These are phyloP conservation scores for Sporothrix mexicana DNA, from an alignment of 2,329 filamentous ascomycete genomes.

Conservation along the genomic window DNA sequence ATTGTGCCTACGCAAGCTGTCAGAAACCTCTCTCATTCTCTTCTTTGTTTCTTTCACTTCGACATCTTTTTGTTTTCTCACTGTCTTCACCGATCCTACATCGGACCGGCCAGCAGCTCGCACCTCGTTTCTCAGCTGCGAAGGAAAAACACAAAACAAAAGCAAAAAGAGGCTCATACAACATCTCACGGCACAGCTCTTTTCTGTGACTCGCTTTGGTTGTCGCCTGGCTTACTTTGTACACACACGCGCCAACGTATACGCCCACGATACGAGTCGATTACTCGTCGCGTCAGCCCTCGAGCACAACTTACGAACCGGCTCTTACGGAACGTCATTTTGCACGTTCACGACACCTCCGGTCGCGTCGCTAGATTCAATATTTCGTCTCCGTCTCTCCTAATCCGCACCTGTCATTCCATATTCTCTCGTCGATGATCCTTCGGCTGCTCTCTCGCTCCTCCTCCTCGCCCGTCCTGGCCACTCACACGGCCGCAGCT, in stretches of 20 bases:
- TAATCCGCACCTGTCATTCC: not conserved
- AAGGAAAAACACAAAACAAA: not conserved
- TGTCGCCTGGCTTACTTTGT: not conserved
- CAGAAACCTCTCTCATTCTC: not conserved
- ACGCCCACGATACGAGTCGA: conserved; percentile 4
- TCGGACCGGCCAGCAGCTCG: conserved; percentile 15
- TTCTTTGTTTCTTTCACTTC: not conserved
- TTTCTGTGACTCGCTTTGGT: not conserved
- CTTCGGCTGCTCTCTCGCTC: not conserved
- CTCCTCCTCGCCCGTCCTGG: conserved; percentile 6
- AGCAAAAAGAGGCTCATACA: conserved; percentile 3
- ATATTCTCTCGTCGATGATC: conserved; percentile 15
- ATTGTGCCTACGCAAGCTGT: not conserved
- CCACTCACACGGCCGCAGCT: conserved; percentile 5
- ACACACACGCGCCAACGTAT: not conserved
- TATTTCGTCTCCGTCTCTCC: not conserved
- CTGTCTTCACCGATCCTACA: conserved; percentile 12
- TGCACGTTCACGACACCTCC: not conserved
- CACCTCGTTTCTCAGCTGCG: not conserved
- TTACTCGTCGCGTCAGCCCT: not conserved
- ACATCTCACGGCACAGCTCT: not conserved
- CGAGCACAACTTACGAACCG: not conserved
- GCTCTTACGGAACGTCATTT: not conserved
- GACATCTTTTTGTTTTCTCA: conserved; percentile 23
- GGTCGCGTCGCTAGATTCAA: not conserved